A percentile compares a stretch with the other conserved stretches of the same genome.
Conservation (phyloP, 139 green algal genomes). For the Coccomyxa sp. region DNA sequence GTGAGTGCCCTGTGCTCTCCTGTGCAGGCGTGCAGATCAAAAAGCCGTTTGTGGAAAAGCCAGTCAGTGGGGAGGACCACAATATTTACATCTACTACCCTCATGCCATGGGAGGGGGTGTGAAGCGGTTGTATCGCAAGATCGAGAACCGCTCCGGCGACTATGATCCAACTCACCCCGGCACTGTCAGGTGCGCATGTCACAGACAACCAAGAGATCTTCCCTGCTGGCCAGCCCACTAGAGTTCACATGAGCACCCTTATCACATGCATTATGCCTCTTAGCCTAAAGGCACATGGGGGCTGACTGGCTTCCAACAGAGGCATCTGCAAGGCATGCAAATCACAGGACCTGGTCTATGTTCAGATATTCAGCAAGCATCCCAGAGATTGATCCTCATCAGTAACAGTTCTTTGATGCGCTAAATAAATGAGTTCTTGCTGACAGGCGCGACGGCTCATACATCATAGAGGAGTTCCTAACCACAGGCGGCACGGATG, state of each 20-base stretch:
- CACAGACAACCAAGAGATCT: not conserved
- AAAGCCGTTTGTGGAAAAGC: slow-evolving; percentile 99
- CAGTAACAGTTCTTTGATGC: no score
- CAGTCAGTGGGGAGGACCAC: slow-evolving; percentile 91
- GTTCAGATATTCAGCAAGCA: no score
- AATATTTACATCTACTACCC: slow-evolving; percentile 99
- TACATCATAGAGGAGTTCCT: slow-evolving; percentile 99
- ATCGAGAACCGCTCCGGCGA: slow-evolving; percentile 77
- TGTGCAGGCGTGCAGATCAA: slow-evolving; percentile 65
- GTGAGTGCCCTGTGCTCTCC: no score
- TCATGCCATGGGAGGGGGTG: slow-evolving; percentile 90
- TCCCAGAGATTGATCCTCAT: no score
- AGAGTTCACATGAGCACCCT: not conserved
- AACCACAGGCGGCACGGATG: slow-evolving; percentile 93
- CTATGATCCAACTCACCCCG: slow-evolving; percentile 79
- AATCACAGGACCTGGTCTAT: no score
- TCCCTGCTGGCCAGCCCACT: not conserved
- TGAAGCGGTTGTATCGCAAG: slow-evolving; percentile 97
- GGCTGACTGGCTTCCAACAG: no score
- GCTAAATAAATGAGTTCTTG: no score
- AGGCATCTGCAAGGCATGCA: no score
- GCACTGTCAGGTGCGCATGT: slow-evolving; percentile 48
- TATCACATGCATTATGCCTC: no score
- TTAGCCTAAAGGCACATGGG: no score
- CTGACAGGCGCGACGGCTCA: slow-evolving; percentile 65